These are phyloP conservation scores for Lipomyces sp. DNA, from an alignment of 805 yeast genomes.

Conservation along the genomic window DNA sequence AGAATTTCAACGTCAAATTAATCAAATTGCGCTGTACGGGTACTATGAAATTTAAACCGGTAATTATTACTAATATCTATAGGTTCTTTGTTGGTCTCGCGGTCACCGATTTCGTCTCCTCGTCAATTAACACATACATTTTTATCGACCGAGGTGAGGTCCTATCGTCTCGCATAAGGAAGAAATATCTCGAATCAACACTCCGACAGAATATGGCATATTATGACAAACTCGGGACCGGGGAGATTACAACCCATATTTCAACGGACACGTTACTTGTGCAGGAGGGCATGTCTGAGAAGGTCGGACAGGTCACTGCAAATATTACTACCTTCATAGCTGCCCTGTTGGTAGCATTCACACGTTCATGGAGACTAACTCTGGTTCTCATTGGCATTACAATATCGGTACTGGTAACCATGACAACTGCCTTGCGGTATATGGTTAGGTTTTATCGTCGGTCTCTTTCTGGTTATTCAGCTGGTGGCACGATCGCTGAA, in stretches of 20 bases:
- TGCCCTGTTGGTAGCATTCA: conserved; percentile 48
- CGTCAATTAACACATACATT: conserved; percentile 43
- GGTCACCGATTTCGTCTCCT: conserved; percentile 18
- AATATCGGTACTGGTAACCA: conserved; percentile 41
- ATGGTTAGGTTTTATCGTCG: conserved; percentile 33
- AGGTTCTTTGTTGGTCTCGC: conserved; percentile 23
- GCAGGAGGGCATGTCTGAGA: conserved; percentile 52
- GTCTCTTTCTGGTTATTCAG: conserved; percentile 21
- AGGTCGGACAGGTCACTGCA: conserved; percentile 46
- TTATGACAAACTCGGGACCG: conserved; percentile 50
- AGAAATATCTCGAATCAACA: conserved; percentile 45
- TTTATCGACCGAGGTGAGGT: conserved; percentile 50
- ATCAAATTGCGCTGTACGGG: conserved; percentile 47
- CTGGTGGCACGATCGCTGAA: conserved; percentile 47
- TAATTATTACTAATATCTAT: conserved; percentile 22
- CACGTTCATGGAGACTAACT: conserved; percentile 48
- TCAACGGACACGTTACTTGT: conserved; percentile 49
- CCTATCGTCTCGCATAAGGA: conserved; percentile 49
- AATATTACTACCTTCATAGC: conserved; percentile 48
- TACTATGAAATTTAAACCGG: conserved; percentile 49
- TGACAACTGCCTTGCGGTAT: conserved; percentile 43
- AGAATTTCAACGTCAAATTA: conserved; percentile 44
- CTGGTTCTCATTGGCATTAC: conserved; percentile 45
- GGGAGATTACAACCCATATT: conserved; percentile 52
- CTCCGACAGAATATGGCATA: conserved; percentile 50